phyloP scores from a whole-genome alignment of 1,139 yeast genomes.

The Casaregolazyma lundiana region DNA sequence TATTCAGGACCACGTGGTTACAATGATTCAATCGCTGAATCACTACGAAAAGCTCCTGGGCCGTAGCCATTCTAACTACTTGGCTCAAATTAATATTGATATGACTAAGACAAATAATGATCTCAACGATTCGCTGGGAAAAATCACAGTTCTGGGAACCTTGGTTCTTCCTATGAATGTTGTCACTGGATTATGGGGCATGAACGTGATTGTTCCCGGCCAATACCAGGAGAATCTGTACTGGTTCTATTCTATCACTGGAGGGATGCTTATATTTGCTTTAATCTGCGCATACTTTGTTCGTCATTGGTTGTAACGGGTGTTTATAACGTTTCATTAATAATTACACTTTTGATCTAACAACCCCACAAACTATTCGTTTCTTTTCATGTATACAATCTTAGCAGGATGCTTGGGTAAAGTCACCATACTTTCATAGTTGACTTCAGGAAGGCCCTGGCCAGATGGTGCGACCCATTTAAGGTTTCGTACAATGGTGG shows the following conservation, averaged over 20 bases:
- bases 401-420: conserved; percentile 78
- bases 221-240: conserved; percentile 55
- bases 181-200: conserved; percentile 96
- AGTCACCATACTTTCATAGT: conserved; percentile 90
- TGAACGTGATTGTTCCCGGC: conserved; percentile 96
- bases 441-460: conserved; percentile 63
- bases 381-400: conserved; percentile 56
- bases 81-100: conserved; percentile 94
- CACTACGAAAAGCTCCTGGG: conserved; percentile 93
- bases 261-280: conserved; percentile 32
- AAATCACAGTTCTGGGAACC: conserved; percentile 90
- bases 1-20: conserved; percentile 78
- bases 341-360: background rate
- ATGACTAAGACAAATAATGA: conserved; percentile 98
- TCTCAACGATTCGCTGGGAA: conserved; percentile 92
- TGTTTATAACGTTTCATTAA: background rate
- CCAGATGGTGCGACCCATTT: conserved; percentile 68
- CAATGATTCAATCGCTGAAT: conserved; percentile 91
- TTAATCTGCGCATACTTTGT: conserved; percentile 27
- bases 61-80: conserved; percentile 86
- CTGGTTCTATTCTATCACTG: conserved; percentile 64
- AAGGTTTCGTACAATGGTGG: conserved; percentile 69
- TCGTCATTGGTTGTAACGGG: background rate
- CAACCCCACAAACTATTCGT: conserved; percentile 4
- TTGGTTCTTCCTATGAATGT: conserved; percentile 91